Base-by-base conservation (phyloP, 75 land plant species). In the Pseudotsuga menziesii region DNA sequence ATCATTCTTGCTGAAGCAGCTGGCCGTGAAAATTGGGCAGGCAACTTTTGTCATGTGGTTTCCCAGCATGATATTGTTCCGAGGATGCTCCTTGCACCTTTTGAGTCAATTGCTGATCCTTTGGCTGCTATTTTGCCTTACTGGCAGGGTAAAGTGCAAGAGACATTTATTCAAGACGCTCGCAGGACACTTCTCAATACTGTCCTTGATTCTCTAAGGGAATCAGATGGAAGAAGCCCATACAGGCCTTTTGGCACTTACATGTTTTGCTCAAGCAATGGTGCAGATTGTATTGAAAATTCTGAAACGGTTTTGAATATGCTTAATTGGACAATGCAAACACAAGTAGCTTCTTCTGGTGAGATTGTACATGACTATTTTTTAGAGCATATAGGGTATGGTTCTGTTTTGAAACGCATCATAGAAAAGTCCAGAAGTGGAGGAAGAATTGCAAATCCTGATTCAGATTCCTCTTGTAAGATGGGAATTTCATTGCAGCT, bases 31-130 rank as follows among this genome's bases (percentile, higher is more conserved):
- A 48, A 48, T 48, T 48, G 54, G 54, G 12, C 54, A 9, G 54
- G 54, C 54, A 48, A 48, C 54, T 48, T 48, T 48, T 48, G 54
- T 48, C 54, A 48, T 9, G 54, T 78, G 25, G 79, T 78, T 29
- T 78, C 77, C 32, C 11, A 44, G 48, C 39, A 73, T 54, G 79
- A 78, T 75, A 52, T 78, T 25, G 78, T 78, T 41, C 79, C 78
- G 8, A 19, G 79, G 20, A 73, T 78, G 48, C 78, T 78, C 54
- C 79, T 78, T 74, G 79, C 79, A 44, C 79, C 79, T 11, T 19
- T 73, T 52, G 57, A 73, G 4, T 74, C 32, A 52, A 66, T 78
- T 54, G 32, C 23, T 0, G 9, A 48, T 16, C 54, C 55, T 41
- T 11, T 77, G 54, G 6, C 1, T 29, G 44, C 76, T 48, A 48